Evolutionary conservation across 1,139 yeast species (phyloP).

Genomic region (Yamadazyma aaseri): DNA sequence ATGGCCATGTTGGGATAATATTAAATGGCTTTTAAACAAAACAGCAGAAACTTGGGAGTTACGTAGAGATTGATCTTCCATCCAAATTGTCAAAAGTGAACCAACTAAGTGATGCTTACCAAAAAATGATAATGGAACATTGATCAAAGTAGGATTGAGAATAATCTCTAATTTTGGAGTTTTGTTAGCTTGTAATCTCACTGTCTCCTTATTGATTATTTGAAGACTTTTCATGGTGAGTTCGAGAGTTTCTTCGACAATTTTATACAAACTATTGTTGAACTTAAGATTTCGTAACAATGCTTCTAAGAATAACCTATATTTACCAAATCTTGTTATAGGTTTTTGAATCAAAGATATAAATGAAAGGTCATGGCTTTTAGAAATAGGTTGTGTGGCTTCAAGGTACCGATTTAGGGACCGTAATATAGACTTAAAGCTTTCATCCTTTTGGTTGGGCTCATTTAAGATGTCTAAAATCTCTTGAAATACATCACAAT

Average conservation of each 20-base stretch:
- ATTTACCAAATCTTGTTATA: conserved; percentile 49
- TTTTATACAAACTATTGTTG: conserved; percentile 1
- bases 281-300: conserved; percentile 20
- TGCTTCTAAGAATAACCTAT: conserved; percentile 47
- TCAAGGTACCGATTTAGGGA: conserved; percentile 34
- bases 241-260: conserved; percentile 6
- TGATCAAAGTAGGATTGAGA: neutral
- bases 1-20: conserved; percentile 19
- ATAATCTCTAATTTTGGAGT: neutral
- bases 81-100: conserved; percentile 39
- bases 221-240: conserved; percentile 22
- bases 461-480: conserved; percentile 33
- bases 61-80: conserved; percentile 19
- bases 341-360: conserved; percentile 55
- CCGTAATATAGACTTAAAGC: conserved; percentile 1
- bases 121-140: conserved; percentile 26
- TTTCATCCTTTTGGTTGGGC: neutral
- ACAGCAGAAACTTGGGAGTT: conserved; percentile 35
- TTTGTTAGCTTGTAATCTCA: neutral
- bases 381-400: conserved; percentile 35
- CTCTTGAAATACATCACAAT: conserved; percentile 40
- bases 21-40: conserved; percentile 51
- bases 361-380: conserved; percentile 44
- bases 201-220: conserved; percentile 25
- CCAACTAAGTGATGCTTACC: conserved; percentile 44